phyloP scores from a whole-genome alignment of 768 basidiomycete genomes.

The Cyclocybe cylindracea region DNA sequence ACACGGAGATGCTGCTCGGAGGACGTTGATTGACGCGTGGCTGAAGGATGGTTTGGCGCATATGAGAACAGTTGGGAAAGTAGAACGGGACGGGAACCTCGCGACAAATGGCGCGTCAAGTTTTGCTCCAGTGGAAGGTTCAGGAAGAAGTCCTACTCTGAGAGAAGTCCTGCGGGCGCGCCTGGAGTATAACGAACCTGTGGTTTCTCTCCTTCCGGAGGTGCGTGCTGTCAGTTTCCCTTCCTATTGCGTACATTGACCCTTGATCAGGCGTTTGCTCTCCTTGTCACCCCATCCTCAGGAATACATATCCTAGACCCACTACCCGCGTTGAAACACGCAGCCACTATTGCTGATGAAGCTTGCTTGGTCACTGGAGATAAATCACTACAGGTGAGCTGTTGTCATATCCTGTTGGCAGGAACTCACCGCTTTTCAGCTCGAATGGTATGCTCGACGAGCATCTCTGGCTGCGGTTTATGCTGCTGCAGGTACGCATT shows the following conservation, averaged over 20 bases:
- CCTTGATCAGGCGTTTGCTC: slow-evolving; percentile 63
- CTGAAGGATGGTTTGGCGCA: slow-evolving; percentile 59
- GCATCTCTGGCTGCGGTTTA: slow-evolving; percentile 69
- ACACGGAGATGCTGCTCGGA: slow-evolving; percentile 61
- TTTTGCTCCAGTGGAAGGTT: not conserved
- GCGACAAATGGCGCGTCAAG: not conserved
- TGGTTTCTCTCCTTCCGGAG: slow-evolving; percentile 65
- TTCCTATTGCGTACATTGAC: not conserved
- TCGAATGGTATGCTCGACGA: slow-evolving; percentile 73
- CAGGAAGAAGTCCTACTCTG: slow-evolving; percentile 31
- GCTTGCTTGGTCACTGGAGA: slow-evolving; percentile 66
- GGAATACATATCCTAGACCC: slow-evolving; percentile 58
- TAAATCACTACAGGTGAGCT: slow-evolving; percentile 55
- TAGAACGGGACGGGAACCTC: not conserved
- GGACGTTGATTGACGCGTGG: slow-evolving; percentile 72
- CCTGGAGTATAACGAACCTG: slow-evolving; percentile 67
- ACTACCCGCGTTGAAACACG: slow-evolving; percentile 60
- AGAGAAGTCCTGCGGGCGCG: slow-evolving; percentile 56
- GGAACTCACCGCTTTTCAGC: slow-evolving; percentile 35
- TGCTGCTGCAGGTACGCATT: slow-evolving; percentile 59
- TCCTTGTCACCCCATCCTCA: slow-evolving; percentile 56
- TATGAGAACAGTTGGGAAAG: slow-evolving; percentile 38
- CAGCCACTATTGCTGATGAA: slow-evolving; percentile 62
- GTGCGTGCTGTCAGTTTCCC: slow-evolving; percentile 35
- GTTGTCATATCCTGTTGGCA: not conserved